A percentile compares a stretch with the other conserved stretches of the same genome.
These are phyloP conservation scores for Blastocystis sp. DNA, from an alignment of 352 stramenopile genomes.

Conservation along the genomic window DNA sequence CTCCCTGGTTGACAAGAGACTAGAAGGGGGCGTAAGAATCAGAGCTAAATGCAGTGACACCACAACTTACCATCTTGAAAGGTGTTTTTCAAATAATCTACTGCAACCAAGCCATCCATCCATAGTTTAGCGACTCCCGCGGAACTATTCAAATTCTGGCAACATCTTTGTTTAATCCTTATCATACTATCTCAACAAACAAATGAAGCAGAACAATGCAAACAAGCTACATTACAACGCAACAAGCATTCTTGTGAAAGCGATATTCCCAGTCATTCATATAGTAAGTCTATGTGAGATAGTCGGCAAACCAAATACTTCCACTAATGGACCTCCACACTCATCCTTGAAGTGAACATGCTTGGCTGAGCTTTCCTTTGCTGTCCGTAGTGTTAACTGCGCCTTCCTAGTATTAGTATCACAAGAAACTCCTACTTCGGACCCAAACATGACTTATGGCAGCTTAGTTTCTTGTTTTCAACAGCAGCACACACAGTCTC, in stretches of 20 bases:
- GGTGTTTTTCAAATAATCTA: conserved; percentile 30
- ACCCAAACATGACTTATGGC: neutral
- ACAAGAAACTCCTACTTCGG: neutral
- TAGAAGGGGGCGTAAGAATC: neutral
- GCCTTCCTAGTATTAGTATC: neutral
- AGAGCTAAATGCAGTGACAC: neutral
- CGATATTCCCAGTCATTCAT: neutral
- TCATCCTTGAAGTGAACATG: neutral
- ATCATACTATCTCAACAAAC: no score
- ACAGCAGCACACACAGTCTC: neutral
- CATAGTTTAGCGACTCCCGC: neutral
- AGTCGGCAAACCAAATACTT: no score
- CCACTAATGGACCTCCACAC: no score
- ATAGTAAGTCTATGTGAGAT: no score
- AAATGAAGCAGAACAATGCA: no score
- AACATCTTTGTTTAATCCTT: no score
- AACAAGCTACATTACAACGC: neutral
- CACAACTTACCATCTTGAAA: conserved; percentile 51
- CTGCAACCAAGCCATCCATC: neutral
- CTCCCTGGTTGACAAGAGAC: conserved; percentile 43
- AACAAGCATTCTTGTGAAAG: neutral
- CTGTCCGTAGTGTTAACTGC: neutral
- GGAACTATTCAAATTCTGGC: neutral
- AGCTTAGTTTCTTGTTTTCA: neutral
- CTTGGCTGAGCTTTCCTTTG: neutral